Percentiles rank a stretch among this genome's conserved stretches.
phyloP scores from a whole-genome alignment of 306 rosid genomes.

The Lathyrus tuberosus region DNA sequence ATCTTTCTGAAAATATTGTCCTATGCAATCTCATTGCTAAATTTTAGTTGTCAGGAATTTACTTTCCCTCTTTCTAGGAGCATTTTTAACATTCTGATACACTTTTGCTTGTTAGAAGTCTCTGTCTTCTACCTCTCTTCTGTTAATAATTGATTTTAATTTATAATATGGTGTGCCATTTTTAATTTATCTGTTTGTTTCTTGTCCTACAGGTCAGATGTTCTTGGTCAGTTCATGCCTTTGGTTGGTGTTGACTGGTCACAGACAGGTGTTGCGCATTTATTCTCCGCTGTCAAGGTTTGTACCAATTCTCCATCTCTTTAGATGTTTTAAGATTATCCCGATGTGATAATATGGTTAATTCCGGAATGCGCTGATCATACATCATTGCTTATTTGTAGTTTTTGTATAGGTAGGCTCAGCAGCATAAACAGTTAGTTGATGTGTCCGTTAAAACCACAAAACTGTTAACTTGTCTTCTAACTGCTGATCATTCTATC shows the following conservation, averaged over 20 bases:
- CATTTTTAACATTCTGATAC: conserved; percentile 27
- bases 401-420: conserved; percentile 33
- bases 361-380: conserved; percentile 33
- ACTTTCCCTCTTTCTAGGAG: conserved; percentile 1
- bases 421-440: conserved; percentile 15
- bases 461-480: conserved; percentile 22
- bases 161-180: conserved; percentile 18
- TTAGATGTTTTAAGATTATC: conserved; percentile 36
- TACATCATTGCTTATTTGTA: conserved; percentile 17
- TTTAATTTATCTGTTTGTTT: conserved; percentile 34
- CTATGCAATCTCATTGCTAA: not conserved
- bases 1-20: conserved; percentile 29
- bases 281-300: conserved; percentile 97
- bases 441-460: conserved; percentile 35
- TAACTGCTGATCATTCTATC: conserved; percentile 1
- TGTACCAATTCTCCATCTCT: conserved; percentile 37
- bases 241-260: conserved; percentile 99
- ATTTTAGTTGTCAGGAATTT: not conserved
- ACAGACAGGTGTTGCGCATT: conserved; percentile 92
- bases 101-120: conserved; percentile 3
- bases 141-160: not conserved
- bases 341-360: conserved; percentile 30
- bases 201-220: conserved; percentile 73
- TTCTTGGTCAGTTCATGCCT: conserved; percentile 99
- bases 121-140: conserved; percentile 18